These are phyloP conservation scores for Nigrospora oryzae DNA, from an alignment of 2,329 filamentous ascomycete genomes.

Conservation along the genomic window DNA sequence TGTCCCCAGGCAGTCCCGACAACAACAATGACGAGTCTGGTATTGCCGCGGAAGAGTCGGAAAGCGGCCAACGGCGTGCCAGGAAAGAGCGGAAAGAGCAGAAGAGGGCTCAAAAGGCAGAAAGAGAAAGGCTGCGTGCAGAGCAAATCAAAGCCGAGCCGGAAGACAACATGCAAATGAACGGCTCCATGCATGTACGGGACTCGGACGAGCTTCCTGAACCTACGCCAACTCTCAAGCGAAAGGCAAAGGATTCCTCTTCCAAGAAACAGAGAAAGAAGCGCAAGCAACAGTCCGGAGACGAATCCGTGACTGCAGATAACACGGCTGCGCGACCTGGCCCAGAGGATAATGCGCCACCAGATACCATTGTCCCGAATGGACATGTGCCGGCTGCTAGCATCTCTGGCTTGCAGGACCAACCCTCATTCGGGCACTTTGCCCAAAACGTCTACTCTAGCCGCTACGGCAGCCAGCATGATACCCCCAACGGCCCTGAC, in stretches of 20 bases:
- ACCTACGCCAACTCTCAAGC: constrained; percentile 7
- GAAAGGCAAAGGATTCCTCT: constrained; percentile 6
- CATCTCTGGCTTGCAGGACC: background rate
- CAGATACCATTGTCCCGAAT: no score
- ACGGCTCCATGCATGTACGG: background rate
- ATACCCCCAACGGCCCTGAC: background rate
- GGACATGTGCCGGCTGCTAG: background rate
- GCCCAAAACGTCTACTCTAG: constrained; percentile 14
- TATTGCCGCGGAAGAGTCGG: background rate
- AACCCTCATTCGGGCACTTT: constrained; percentile 11
- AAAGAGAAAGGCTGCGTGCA: constrained; percentile 8
- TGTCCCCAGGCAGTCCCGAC: no score
- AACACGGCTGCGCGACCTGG: no score
- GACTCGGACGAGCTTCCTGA: background rate
- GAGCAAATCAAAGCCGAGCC: background rate
- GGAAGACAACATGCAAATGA: no score
- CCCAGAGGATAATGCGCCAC: no score
- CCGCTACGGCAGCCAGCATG: constrained; percentile 6
- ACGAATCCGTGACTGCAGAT: background rate
- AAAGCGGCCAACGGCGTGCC: background rate
- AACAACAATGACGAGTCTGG: no score
- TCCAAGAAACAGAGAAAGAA: constrained; percentile 6
- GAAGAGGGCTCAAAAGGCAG: constrained; percentile 35
- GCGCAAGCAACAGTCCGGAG: constrained; percentile 5
- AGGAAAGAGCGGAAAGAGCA: constrained; percentile 20